Conservation (phyloP, 225 moss, liverwort and hornwort species). For the Pseudoscleropodium purum region DNA sequence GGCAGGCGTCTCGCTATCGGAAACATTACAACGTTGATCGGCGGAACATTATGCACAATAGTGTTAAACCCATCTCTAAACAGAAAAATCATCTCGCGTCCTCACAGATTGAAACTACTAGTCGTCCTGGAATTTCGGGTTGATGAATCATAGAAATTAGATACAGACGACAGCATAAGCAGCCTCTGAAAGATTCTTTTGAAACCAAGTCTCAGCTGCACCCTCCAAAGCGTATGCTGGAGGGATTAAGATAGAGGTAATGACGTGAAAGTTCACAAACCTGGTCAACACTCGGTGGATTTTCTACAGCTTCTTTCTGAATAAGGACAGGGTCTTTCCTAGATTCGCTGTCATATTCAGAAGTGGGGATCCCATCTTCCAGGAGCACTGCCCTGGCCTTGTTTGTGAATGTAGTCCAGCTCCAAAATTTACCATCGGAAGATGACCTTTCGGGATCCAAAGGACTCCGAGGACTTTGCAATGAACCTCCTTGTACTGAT, state of each 20-base stretch:
- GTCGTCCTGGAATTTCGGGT: not conserved
- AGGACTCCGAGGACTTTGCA: slow-evolving; percentile 45
- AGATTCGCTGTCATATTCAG: slow-evolving; percentile 23
- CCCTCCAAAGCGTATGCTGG: not conserved
- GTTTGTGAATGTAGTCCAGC: slow-evolving; percentile 70
- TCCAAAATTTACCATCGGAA: slow-evolving; percentile 49
- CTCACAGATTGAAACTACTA: not conserved
- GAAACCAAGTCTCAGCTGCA: not conserved
- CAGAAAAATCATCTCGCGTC: not conserved
- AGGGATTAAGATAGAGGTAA: not conserved
- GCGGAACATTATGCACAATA: not conserved
- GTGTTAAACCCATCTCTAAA: not conserved
- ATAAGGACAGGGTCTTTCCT: not conserved
- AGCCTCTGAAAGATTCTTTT: not conserved
- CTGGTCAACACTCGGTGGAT: slow-evolving; percentile 28
- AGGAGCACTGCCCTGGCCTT: slow-evolving; percentile 66
- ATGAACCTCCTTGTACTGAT: slow-evolving; percentile 11
- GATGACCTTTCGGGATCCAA: slow-evolving; percentile 21
- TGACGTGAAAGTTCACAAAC: slow-evolving; percentile 27
- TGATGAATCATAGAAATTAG: not conserved
- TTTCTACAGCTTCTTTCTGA: slow-evolving; percentile 15
- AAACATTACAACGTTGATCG: not conserved
- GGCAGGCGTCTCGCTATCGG: not conserved
- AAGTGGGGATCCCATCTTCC: slow-evolving; percentile 57
- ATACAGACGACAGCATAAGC: not conserved